Base-by-base conservation (phyloP, 2,329 filamentous ascomycete genomes). In the Neophaeococcomyces mojaviensis region DNA sequence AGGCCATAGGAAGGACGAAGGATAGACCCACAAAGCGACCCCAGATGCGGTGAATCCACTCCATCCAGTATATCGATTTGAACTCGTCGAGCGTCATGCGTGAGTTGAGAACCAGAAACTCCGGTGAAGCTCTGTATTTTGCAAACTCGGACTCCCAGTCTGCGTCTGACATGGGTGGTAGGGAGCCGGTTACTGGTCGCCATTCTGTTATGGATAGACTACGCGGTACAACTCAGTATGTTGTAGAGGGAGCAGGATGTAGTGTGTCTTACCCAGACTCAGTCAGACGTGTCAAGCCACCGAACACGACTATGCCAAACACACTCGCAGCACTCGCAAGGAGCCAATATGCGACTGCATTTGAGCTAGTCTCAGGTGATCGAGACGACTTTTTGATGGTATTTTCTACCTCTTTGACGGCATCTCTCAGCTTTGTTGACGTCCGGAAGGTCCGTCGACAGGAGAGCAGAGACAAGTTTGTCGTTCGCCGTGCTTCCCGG, bases 1-100 rank as follows among this genome's bases (percentile, higher is more conserved):
- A 97, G 46, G 84, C 67, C 6, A 90, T 86, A 1, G 92, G 92
- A 1, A 96, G 61, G 39, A 95, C 81, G 65, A 97, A 96, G 41
- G 87, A 84, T 52, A 97, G 67, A 49, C 92, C 92, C 48, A 98
- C 86, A 57, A 94, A 75, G 54, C 92, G 83, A 37, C 92, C 92
- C 89, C 92, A 97, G 46, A 96, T 76, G 24, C 92, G 81, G 67
- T 98, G 92, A 35, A 83, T 81, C 92, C 92, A 98, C 73, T 98
- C 92, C 92, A 97, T 97, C 66, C 85, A 98, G 76, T 97, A 98
- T 56, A 98, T 98, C 64, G 92, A 84, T 68, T 97, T 96, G 72
- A 97, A 98, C 64, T 98, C 92, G 48, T 82, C 77, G 47, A 98
- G 74, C 26, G 78, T 84, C 92, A 98, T 98, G 64, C 87, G 79